phyloP scores from a whole-genome alignment of 495 filamentous ascomycete genomes.

The Amphirosellinia nigrospora region DNA sequence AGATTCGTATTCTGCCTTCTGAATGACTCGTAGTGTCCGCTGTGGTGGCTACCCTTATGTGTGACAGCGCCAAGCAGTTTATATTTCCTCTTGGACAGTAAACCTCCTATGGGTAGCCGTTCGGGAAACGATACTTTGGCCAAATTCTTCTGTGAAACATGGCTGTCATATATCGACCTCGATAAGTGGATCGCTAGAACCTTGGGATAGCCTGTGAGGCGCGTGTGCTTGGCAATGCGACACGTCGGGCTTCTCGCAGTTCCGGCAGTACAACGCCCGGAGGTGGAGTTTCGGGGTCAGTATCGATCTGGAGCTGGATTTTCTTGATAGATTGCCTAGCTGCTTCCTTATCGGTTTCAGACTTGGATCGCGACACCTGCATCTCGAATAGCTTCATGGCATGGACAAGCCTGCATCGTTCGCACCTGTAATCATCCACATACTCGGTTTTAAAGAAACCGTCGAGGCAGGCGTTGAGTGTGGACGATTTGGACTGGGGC shows the following conservation, averaged over 20 bases:
- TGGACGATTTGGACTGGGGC: conserved; percentile 66
- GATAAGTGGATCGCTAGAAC: conserved; percentile 91
- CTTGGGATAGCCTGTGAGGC: conserved; percentile 84
- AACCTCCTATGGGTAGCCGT: conserved; percentile 75
- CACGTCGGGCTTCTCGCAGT: conserved; percentile 71
- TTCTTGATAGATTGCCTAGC: conserved; percentile 54
- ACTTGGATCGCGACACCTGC: conserved; percentile 46
- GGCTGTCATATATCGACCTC: conserved; percentile 84
- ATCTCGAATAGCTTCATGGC: conserved; percentile 53
- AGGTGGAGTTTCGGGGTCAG: conserved; percentile 78
- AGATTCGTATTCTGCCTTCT: conserved; percentile 77
- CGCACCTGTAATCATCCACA: conserved; percentile 96
- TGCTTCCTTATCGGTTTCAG: conserved; percentile 55
- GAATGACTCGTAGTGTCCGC: conserved; percentile 97
- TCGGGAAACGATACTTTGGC: conserved; percentile 95
- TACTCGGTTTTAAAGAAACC: conserved; percentile 91
- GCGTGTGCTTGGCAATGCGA: conserved; percentile 82
- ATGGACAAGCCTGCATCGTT: conserved; percentile 86
- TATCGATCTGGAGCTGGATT: conserved; percentile 67
- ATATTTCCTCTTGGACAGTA: conserved; percentile 79
- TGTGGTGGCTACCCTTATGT: conserved; percentile 95
- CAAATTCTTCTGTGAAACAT: conserved; percentile 85
- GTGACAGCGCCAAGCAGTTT: conserved; percentile 86
- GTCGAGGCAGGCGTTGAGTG: conserved; percentile 76
- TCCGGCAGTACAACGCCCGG: conserved; percentile 78